Percentiles rank a stretch among this genome's conserved stretches.
These are phyloP conservation scores for Straminergon stramineum DNA, from an alignment of 225 moss, liverwort and hornwort genomes.

Conservation along the genomic window DNA sequence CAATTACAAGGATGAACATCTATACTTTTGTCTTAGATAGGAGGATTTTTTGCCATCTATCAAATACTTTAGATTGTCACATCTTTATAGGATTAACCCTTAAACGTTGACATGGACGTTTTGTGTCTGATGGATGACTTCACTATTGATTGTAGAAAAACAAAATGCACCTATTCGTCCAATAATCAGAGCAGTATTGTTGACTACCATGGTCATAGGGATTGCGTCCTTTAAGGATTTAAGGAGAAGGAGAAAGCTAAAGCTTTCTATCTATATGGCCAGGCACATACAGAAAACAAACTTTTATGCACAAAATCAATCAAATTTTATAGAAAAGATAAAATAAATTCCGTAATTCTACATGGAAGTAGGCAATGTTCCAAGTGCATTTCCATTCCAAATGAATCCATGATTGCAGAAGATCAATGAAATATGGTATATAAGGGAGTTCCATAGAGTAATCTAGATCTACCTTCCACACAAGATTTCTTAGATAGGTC, in stretches of 20 bases:
- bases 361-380: not conserved
- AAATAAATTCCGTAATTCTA: not conserved
- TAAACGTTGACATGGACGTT: too few species aligned
- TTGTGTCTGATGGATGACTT: too few species aligned
- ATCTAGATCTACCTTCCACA: rapidly evolving
- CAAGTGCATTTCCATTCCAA: not conserved
- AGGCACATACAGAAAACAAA: not conserved
- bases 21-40: too few species aligned
- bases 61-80: rapidly evolving
- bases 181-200: too few species aligned
- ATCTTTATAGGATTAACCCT: too few species aligned
- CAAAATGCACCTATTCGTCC: too few species aligned
- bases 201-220: too few species aligned
- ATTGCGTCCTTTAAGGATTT: too few species aligned
- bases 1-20: too few species aligned
- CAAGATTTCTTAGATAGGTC: rapidly evolving
- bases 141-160: too few species aligned
- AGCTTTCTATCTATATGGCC: too few species aligned
- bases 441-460: rapidly evolving
- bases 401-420: rapidly evolving
- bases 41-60: too few species aligned
- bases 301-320: not conserved
- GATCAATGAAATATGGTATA: rapidly evolving
- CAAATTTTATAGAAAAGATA: not conserved
- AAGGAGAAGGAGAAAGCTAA: rapidly evolving